Conservation (phyloP, 345 rosid species). For the Eutrema japonicum region DNA sequence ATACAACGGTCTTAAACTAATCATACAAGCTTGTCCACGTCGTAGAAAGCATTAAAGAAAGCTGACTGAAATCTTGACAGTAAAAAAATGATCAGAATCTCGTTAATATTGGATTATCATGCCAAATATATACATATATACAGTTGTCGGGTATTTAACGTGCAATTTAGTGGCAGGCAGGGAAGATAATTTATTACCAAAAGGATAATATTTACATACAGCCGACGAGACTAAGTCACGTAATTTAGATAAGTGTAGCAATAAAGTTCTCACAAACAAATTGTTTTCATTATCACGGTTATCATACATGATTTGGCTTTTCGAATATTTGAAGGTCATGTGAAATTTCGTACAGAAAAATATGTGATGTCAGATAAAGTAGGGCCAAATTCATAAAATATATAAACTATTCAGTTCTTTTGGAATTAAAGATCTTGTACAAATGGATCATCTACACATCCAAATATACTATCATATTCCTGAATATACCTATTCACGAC, state of each 20-base stretch:
- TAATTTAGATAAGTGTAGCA: background rate
- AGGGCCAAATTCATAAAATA: slow-evolving; percentile 26
- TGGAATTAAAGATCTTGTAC: slow-evolving; percentile 25
- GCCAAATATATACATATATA: background rate
- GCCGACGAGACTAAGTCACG: slow-evolving; percentile 12
- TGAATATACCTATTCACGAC: background rate
- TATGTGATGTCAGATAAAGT: slow-evolving; percentile 1
- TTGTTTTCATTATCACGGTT: slow-evolving; percentile 19
- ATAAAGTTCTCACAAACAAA: slow-evolving; percentile 11
- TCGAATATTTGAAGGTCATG: slow-evolving; percentile 29
- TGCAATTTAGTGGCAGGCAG: slow-evolving; percentile 32
- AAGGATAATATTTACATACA: slow-evolving; percentile 19
- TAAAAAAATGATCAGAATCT: background rate
- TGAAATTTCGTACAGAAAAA: background rate
- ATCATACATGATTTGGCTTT: slow-evolving; percentile 24
- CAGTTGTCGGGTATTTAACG: slow-evolving; percentile 25
- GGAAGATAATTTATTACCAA: background rate
- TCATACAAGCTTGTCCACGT: slow-evolving; percentile 36
- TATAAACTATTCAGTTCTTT: background rate
- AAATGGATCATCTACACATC: slow-evolving; percentile 10
- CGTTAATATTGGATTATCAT: slow-evolving; percentile 5
- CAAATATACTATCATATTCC: background rate
- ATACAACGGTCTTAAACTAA: slow-evolving; percentile 31
- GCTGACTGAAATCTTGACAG: background rate
- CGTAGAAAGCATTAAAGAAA: slow-evolving; percentile 11